phyloP scores from a whole-genome alignment of 169 alveolate genomes.

The Plasmodium knowlesi region DNA sequence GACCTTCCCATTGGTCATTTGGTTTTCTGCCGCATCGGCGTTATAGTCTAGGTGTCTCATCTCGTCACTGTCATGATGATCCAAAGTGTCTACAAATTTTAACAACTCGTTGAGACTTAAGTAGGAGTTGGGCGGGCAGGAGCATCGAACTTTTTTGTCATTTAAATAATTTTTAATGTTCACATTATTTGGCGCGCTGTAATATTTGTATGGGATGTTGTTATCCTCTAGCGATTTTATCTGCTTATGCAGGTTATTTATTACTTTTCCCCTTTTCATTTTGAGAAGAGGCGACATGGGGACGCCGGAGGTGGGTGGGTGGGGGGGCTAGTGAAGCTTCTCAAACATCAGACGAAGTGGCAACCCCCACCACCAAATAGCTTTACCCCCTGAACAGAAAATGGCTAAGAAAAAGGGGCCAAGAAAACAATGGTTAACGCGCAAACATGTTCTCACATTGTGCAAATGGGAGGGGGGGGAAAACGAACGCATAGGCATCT shows the following conservation, averaged over 20 bases:
- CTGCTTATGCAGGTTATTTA: conserved; percentile 56
- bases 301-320: not conserved
- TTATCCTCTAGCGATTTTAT: conserved; percentile 56
- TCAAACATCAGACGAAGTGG: not conserved
- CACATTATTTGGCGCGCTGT: conserved; percentile 37
- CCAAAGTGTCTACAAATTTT: conserved; percentile 36
- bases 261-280: conserved; percentile 35
- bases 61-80: not conserved
- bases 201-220: conserved; percentile 60
- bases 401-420: not conserved
- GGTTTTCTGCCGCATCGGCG: not conserved
- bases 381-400: not conserved
- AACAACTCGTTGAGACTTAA: conserved; percentile 45
- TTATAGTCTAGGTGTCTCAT: not conserved
- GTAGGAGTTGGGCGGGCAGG: conserved; percentile 26
- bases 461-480: not conserved
- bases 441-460: not conserved
- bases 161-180: conserved; percentile 62
- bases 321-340: not conserved
- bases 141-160: conserved; percentile 8
- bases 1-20: not conserved
- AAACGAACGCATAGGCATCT: not conserved
- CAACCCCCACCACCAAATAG: not conserved
- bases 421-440: not conserved
- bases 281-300: not conserved